A percentile compares a stretch with the other conserved stretches of the same genome.
Conservation (phyloP, 2,329 filamentous ascomycete genomes). For the Pyrenophora seminiperda region DNA sequence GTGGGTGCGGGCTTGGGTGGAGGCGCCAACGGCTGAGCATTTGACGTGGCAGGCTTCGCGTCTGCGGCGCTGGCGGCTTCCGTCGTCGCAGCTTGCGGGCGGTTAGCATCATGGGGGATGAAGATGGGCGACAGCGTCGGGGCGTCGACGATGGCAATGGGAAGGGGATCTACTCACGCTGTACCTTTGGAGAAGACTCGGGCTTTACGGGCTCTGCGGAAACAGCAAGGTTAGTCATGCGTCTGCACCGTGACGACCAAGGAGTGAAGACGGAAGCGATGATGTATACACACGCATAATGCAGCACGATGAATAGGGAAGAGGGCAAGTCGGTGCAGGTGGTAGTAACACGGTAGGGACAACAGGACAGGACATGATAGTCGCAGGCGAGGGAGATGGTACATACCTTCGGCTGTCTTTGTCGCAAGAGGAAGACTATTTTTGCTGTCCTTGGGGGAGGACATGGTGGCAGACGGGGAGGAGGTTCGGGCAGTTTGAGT, state of each 20-base stretch:
- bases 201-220: slow-evolving; percentile 33
- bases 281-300: slow-evolving; percentile 18
- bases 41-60: slow-evolving; percentile 47
- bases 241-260: slow-evolving; percentile 11
- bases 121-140: slow-evolving; percentile 3
- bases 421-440: slow-evolving; percentile 38
- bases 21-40: slow-evolving; percentile 57
- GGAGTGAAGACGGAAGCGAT: slow-evolving; percentile 13
- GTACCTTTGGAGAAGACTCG: slow-evolving; percentile 29
- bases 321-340: neutral
- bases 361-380: slow-evolving; percentile 1
- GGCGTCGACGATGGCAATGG: neutral
- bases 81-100: slow-evolving; percentile 23
- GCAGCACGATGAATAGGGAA: slow-evolving; percentile 1
- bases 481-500: slow-evolving; percentile 43
- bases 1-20: slow-evolving; percentile 54
- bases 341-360: neutral
- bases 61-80: slow-evolving; percentile 30
- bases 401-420: slow-evolving; percentile 45
- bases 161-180: slow-evolving; percentile 28
- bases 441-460: slow-evolving; percentile 47
- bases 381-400: neutral
- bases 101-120: slow-evolving; percentile 27
- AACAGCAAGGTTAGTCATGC: slow-evolving; percentile 27
- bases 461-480: slow-evolving; percentile 46